Percentiles rank a stretch among this genome's conserved stretches.
phyloP scores from a whole-genome alignment of 345 rosid genomes.

The Brassica rapa region DNA sequence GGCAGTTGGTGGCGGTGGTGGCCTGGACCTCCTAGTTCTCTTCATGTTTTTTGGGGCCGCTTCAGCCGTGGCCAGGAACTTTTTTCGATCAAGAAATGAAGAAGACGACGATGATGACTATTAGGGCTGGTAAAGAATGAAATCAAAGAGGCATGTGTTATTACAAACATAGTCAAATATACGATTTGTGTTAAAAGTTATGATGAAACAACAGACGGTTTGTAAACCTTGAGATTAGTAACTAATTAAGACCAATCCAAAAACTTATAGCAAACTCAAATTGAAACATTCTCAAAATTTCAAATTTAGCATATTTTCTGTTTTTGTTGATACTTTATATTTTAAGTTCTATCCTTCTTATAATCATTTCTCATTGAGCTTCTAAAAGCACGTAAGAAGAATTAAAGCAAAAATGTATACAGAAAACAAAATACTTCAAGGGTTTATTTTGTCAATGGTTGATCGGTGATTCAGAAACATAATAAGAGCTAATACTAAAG shows the following conservation, averaged over 20 bases:
- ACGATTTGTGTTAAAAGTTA: constrained; percentile 7
- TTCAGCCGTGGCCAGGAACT: constrained; percentile 69
- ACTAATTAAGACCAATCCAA: not conserved
- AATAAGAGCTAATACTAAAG: constrained; percentile 1
- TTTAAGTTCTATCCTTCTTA: not conserved
- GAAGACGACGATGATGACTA: constrained; percentile 58
- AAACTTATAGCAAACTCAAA: not conserved
- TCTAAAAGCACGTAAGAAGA: not conserved
- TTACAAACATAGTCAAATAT: constrained; percentile 3
- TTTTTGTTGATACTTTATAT: not conserved
- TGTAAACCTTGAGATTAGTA: constrained; percentile 3
- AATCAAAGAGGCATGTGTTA: not conserved
- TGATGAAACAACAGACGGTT: not conserved
- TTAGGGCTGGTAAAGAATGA: not conserved
- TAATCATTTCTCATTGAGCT: not conserved
- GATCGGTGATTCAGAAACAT: not conserved
- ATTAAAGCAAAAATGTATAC: not conserved
- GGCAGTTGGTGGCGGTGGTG: constrained; percentile 83
- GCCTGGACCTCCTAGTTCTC: constrained; percentile 62
- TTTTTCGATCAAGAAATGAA: constrained; percentile 63
- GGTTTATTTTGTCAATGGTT: not conserved
- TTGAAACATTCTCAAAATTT: not conserved
- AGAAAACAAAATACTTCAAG: not conserved
- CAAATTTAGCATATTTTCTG: not conserved
- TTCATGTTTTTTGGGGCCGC: constrained; percentile 82